Evolutionary conservation across 2,329 filamentous ascomycete genomes (phyloP).

Genomic region (Neonectria neomacrospora): DNA sequence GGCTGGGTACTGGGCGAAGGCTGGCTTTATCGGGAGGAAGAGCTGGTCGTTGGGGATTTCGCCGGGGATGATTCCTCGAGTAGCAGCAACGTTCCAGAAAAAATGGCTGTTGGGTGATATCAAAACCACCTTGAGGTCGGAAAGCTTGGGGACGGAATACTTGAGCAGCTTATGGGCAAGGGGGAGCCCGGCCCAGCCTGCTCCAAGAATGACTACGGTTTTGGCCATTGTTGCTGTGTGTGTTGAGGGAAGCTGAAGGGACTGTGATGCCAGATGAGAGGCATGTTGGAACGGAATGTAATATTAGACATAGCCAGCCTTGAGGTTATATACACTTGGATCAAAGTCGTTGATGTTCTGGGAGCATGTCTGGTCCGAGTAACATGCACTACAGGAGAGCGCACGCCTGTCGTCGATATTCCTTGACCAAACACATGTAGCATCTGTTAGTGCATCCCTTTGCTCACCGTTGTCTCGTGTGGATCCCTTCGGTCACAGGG

Average conservation of each 20-base stretch:
- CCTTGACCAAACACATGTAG: slow-evolving; percentile 1
- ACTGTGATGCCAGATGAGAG: neutral
- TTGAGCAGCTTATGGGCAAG: slow-evolving; percentile 64
- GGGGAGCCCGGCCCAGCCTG: slow-evolving; percentile 62
- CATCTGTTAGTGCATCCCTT: slow-evolving; percentile 24
- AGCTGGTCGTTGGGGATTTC: slow-evolving; percentile 59
- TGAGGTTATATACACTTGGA: neutral
- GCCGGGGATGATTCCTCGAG: slow-evolving; percentile 64
- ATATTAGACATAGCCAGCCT: neutral
- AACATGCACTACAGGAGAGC: slow-evolving; percentile 3
- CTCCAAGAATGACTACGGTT: slow-evolving; percentile 64
- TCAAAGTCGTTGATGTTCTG: neutral
- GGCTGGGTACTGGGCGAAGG: slow-evolving; percentile 58
- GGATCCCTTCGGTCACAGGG: slow-evolving; percentile 29
- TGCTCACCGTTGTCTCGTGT: neutral
- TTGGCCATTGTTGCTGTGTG: slow-evolving; percentile 55
- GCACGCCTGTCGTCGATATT: no score
- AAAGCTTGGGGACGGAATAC: slow-evolving; percentile 55
- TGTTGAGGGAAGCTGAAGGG: neutral
- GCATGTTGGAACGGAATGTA: neutral
- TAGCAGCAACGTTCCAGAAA: slow-evolving; percentile 66
- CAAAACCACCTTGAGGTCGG: slow-evolving; percentile 62
- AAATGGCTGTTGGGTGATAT: slow-evolving; percentile 65
- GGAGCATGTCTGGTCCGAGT: neutral
- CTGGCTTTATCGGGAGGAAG: slow-evolving; percentile 57